These are phyloP conservation scores for Colletotrichum sp. DNA, from an alignment of 2,329 filamentous ascomycete species.

Conservation along the genomic window DNA sequence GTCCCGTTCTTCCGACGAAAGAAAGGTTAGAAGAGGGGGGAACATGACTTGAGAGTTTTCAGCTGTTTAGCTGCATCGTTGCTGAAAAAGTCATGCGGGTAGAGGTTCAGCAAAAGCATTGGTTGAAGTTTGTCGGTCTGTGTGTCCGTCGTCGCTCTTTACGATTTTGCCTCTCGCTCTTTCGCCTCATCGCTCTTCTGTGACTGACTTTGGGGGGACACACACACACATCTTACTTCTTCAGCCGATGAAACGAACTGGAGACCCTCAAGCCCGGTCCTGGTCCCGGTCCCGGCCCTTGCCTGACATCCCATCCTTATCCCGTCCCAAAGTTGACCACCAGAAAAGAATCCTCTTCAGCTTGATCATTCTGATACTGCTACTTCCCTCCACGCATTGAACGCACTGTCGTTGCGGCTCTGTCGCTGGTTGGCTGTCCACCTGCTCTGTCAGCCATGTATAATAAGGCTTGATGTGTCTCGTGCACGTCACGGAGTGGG, in stretches of 20 bases:
- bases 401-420: not conserved
- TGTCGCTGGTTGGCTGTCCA: not conserved
- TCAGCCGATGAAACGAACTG: constrained; percentile 17
- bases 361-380: not conserved
- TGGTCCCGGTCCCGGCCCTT: not conserved
- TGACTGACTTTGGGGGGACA: not conserved
- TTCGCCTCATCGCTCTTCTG: not conserved
- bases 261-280: not conserved
- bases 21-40: not conserved
- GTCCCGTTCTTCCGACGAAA: not conserved
- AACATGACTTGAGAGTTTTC: not conserved
- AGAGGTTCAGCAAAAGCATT: not conserved
- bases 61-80: not conserved
- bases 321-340: not conserved
- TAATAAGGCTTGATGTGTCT: constrained; percentile 10
- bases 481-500: constrained; percentile 15
- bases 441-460: constrained; percentile 12
- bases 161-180: not conserved
- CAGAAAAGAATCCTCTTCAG: not conserved
- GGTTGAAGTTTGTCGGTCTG: not conserved
- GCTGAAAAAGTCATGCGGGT: not conserved
- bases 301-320: constrained; percentile 10
- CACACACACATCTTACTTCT: not conserved
- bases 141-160: not conserved
- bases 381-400: not conserved